Conservation (phyloP, 805 yeast species). For the Candida railenensis region DNA sequence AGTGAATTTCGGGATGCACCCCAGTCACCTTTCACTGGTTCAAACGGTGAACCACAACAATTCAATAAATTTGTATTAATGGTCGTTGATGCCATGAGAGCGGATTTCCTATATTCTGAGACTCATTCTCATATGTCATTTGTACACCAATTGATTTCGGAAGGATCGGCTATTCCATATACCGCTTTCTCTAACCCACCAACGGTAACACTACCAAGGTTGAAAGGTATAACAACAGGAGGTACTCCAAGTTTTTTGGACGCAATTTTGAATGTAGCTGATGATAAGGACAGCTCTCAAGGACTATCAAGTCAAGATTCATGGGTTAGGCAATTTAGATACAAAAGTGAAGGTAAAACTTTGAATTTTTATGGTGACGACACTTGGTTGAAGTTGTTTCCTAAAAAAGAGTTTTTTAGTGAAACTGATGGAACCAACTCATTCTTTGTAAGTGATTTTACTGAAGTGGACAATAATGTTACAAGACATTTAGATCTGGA, state of each 20-base stretch:
- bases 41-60: constrained; percentile 29
- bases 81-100: constrained; percentile 90
- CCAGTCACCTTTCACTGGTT: constrained; percentile 24
- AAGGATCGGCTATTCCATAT: constrained; percentile 77
- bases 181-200: constrained; percentile 95
- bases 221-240: constrained; percentile 93
- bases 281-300: constrained; percentile 73
- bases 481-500: constrained; percentile 78
- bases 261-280: constrained; percentile 91
- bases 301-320: constrained; percentile 75
- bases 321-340: constrained; percentile 72
- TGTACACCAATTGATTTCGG: constrained; percentile 61
- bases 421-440: constrained; percentile 85
- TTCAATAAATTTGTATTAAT: constrained; percentile 73
- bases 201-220: constrained; percentile 90
- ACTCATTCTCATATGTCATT: constrained; percentile 59
- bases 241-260: constrained; percentile 92
- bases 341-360: constrained; percentile 27
- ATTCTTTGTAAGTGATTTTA: constrained; percentile 91
- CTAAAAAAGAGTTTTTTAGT: constrained; percentile 52
- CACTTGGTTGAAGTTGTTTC: constrained; percentile 93
- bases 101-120: constrained; percentile 77
- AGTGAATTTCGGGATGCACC: constrained; percentile 28
- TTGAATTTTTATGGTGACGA: constrained; percentile 95
- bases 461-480: constrained; percentile 90